These are phyloP conservation scores for Bassia scoparia DNA, from an alignment of 148 eudicot species.

Conservation along the genomic window DNA sequence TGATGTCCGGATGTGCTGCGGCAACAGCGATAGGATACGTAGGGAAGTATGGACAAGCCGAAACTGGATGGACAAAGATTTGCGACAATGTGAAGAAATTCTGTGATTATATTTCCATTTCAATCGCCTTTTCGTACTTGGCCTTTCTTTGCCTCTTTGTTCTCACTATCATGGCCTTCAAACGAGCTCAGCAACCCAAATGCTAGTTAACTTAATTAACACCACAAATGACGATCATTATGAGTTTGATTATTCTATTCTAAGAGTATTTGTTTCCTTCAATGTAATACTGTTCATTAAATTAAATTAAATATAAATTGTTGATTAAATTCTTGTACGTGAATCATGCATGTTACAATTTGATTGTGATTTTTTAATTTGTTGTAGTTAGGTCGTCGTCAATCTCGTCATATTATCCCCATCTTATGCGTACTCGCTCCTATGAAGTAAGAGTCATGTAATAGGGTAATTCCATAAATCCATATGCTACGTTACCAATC, in stretches of 20 bases:
- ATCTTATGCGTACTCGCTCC: no score
- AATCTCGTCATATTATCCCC: no score
- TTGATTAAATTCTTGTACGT: no score
- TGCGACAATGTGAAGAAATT: slow-evolving; percentile 28
- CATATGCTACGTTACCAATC: no score
- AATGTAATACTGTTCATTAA: no score
- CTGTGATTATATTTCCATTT: slow-evolving; percentile 25
- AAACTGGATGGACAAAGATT: slow-evolving; percentile 38
- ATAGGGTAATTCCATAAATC: no score
- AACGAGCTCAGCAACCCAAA: background rate
- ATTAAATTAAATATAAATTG: no score
- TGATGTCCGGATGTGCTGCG: slow-evolving; percentile 34
- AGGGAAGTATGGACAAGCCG: slow-evolving; percentile 29
- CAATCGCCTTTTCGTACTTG: slow-evolving; percentile 26
- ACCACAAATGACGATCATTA: background rate
- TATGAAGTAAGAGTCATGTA: no score
- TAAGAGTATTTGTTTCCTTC: no score
- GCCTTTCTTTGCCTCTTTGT: slow-evolving; percentile 29
- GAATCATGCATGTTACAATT: no score
- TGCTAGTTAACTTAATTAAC: background rate
- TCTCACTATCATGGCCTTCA: slow-evolving; percentile 30
- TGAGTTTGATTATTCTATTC: background rate
- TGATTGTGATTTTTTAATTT: no score
- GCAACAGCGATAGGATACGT: slow-evolving; percentile 36
- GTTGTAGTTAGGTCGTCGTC: no score